Conservation (phyloP, 129 eudicot species). For the Gnaphalium uliginosum region DNA sequence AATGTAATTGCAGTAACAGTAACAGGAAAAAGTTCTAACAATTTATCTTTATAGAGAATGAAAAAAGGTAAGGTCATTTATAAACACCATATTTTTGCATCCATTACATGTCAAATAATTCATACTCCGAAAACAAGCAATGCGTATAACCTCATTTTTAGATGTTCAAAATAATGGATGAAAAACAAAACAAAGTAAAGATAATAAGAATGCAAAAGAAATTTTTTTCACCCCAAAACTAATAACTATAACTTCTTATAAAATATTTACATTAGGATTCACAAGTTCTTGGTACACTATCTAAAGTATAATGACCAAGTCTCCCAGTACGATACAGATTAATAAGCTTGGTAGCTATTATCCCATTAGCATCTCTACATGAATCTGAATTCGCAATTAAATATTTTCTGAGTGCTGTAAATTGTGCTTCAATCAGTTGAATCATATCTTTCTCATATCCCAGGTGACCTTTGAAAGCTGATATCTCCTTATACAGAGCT, state of each 20-base stretch:
- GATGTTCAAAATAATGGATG: neutral
- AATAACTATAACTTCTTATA: neutral
- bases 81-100: too few species aligned
- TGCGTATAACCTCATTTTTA: too few species aligned
- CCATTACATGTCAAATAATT: too few species aligned
- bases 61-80: too few species aligned
- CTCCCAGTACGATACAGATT: slow-evolving; percentile 81
- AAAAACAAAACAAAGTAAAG: neutral
- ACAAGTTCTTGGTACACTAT: slow-evolving; percentile 29
- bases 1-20: too few species aligned
- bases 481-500: slow-evolving; percentile 42
- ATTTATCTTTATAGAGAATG: too few species aligned
- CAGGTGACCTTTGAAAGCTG: slow-evolving; percentile 48
- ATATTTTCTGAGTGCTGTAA: slow-evolving; percentile 38
- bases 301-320: slow-evolving; percentile 79
- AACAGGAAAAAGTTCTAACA: too few species aligned
- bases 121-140: too few species aligned
- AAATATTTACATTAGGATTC: neutral
- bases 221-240: neutral
- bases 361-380: slow-evolving; percentile 36
- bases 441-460: slow-evolving; percentile 43
- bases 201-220: neutral
- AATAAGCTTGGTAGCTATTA: slow-evolving; percentile 57
- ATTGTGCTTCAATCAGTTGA: slow-evolving; percentile 46
- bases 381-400: slow-evolving; percentile 42